Base-by-base conservation (phyloP, 805 yeast species). In the Saturnispora sanitii region DNA sequence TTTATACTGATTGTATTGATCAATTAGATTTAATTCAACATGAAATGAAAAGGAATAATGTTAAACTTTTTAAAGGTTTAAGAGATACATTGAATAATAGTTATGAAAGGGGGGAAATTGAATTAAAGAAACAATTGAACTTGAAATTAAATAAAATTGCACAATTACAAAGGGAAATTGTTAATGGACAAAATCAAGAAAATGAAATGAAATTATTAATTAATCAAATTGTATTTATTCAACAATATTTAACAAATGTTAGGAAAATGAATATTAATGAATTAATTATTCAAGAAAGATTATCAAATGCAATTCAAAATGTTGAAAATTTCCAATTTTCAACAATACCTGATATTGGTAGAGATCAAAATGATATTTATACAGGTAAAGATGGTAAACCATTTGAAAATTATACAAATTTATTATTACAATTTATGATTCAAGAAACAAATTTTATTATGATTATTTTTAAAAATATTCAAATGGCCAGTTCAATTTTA, bases 1-100 rank as follows among this genome's bases (percentile, higher is more conserved):
- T 41, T 57, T 79, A 46, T 51, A 76, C 54, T 26, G 26, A 38
- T 4, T 46, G 46, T 1, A 40, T 57, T 5, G 36, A 41, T 63
- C 62, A 34, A 69, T 67, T 46, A 60, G 74, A 60, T 54, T 30
- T 6, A 1, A 31, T 54, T 4, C 42, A 42, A 21, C 30, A 28
- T 4, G 49, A 49, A 4, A 41, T 56, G 38, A 40, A 44, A 13
- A 11, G 33, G 2, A 41, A 44, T 7, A 43, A 46, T 2, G 59
- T 73, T 46, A 66, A 62, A 40, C 75, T 72, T 42, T 85, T 82
- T 52, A 73, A 71, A 42, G 92, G 94, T 19, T 73, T 86, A 4
- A 62, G 75, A 33, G 72, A 74, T 25, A 78, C 77, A 52, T 64
- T 83, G 29, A 72, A 71, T 21, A 69, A 67, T 26, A 61, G 78